These are phyloP conservation scores for Vararia minispora DNA, from an alignment of 768 basidiomycete species.

Conservation along the genomic window DNA sequence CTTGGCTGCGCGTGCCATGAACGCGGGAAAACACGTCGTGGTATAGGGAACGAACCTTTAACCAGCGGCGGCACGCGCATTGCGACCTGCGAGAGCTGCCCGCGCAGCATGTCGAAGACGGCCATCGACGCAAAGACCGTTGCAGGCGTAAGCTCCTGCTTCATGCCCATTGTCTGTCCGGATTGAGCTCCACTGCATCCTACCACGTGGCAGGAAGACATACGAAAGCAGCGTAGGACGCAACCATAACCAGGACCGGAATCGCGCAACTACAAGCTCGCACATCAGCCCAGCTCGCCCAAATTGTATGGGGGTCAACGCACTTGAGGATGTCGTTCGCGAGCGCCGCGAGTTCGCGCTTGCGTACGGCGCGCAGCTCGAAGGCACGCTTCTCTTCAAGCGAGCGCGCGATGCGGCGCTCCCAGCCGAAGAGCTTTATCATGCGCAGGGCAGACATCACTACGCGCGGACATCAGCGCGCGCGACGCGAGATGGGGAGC, in stretches of 20 bases:
- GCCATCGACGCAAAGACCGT: conserved; percentile 21
- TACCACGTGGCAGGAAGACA: too few species aligned
- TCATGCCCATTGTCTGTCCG: conserved; percentile 26
- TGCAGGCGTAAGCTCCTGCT: conserved; percentile 22
- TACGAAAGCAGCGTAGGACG: conserved; percentile 26
- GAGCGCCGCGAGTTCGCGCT: conserved; percentile 24
- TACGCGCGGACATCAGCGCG: too few species aligned
- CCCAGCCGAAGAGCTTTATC: conserved; percentile 57
- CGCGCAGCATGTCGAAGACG: conserved; percentile 30
- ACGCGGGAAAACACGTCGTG: too few species aligned
- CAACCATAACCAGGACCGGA: conserved; percentile 19
- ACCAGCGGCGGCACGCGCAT: too few species aligned
- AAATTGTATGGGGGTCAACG: too few species aligned
- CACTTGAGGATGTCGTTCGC: conserved; percentile 24
- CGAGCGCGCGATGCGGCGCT: conserved; percentile 30
- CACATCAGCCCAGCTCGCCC: too few species aligned
- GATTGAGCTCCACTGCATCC: too few species aligned
- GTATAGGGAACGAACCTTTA: too few species aligned
- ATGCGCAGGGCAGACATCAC: conserved; percentile 30
- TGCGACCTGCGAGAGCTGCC: too few species aligned
- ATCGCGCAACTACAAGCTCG: too few species aligned
- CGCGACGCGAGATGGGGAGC: too few species aligned
- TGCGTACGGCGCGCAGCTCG: conserved; percentile 26
- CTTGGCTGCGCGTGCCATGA: too few species aligned
- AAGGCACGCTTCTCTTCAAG: conserved; percentile 25